Conservation (phyloP, 768 basidiomycete genomes). For the Amanita fuliginea region DNA sequence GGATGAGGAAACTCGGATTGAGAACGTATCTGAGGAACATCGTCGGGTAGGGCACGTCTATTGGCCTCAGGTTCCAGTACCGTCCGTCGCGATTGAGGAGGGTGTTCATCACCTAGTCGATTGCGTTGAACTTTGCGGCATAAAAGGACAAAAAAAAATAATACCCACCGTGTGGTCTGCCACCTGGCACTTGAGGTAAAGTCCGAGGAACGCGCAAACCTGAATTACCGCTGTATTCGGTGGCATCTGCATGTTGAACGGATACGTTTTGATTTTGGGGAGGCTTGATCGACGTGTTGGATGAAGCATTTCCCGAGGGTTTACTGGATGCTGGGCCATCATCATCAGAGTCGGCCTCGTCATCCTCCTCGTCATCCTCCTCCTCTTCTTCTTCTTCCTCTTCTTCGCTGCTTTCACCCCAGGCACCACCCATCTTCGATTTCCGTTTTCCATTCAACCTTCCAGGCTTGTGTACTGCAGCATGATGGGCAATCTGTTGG, state of each 20-base stretch:
- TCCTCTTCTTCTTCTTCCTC: constrained; percentile 86
- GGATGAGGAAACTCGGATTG: constrained; percentile 45
- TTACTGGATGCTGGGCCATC: constrained; percentile 21
- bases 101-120: constrained; percentile 25
- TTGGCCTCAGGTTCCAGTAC: constrained; percentile 39
- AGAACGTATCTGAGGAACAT: constrained; percentile 37
- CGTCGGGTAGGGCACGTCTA: constrained; percentile 48
- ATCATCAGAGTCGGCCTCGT: constrained; percentile 58
- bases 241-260: constrained; percentile 15
- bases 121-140: constrained; percentile 24
- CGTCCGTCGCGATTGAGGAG: constrained; percentile 32
- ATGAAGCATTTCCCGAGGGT: constrained; percentile 15
- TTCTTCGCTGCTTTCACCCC: constrained; percentile 71
- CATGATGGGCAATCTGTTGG: constrained; percentile 72
- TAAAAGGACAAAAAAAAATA: constrained; percentile 2
- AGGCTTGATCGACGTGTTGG: constrained; percentile 17
- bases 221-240: constrained; percentile 22
- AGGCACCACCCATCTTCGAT: constrained; percentile 44
- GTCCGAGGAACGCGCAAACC: constrained; percentile 50
- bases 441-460: constrained; percentile 53
- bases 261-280: constrained; percentile 15
- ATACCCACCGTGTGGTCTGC: constrained; percentile 31
- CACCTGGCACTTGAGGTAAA: constrained; percentile 52
- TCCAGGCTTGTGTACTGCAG: constrained; percentile 68
- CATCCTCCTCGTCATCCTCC: constrained; percentile 58